A percentile compares a stretch with the other conserved stretches of the same genome.
phyloP scores from a whole-genome alignment of 2,329 filamentous ascomycete genomes.

The Aspergillus thermomutatus region DNA sequence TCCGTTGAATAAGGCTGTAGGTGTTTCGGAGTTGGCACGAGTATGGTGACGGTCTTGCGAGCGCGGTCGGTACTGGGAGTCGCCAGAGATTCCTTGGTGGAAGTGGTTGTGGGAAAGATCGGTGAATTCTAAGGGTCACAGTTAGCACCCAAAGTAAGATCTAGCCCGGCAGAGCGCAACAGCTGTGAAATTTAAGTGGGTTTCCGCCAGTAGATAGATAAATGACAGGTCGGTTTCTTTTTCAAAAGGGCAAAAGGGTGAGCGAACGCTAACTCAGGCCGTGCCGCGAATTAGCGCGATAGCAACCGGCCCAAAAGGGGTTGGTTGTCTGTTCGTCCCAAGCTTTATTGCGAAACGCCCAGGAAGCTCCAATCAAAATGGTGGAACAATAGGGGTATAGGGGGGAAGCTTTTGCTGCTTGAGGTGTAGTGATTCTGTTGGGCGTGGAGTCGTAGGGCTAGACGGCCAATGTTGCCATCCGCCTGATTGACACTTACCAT shows the following conservation, averaged over 20 bases:
- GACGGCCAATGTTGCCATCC: neutral
- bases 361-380: neutral
- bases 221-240: neutral
- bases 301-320: conserved; percentile 11
- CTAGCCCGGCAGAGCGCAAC: conserved; percentile 1
- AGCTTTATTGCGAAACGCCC: neutral
- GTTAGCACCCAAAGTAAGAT: conserved; percentile 9
- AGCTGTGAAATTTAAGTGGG: conserved; percentile 3
- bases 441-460: neutral
- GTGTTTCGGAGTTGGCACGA: conserved; percentile 66
- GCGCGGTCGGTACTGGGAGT: conserved; percentile 41
- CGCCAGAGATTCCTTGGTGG: conserved; percentile 58
- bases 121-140: conserved; percentile 22
- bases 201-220: neutral
- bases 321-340: conserved; percentile 6
- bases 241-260: conserved; percentile 16
- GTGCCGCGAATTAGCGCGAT: conserved; percentile 23
- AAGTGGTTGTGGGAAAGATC: conserved; percentile 51
- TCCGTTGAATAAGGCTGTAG: conserved; percentile 53
- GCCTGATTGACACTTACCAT: conserved; percentile 55
- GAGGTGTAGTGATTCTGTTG: neutral
- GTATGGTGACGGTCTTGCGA: conserved; percentile 60
- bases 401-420: neutral
- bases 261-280: conserved; percentile 26
- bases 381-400: neutral